These are phyloP conservation scores for Isabelozyma gotoi DNA, from an alignment of 805 yeast species.

Conservation along the genomic window DNA sequence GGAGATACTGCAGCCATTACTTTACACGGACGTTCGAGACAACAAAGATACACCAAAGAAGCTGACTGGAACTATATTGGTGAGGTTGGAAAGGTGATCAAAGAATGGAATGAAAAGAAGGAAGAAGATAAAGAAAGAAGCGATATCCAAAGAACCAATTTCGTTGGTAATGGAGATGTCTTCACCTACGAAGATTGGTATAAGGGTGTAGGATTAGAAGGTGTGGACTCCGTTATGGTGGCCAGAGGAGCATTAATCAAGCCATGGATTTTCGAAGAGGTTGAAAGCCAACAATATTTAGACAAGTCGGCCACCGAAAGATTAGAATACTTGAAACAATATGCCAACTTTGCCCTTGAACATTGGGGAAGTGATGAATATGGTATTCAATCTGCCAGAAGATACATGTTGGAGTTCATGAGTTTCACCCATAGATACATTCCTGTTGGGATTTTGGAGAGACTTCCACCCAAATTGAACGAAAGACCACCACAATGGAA, in stretches of 20 bases:
- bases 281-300: conserved; percentile 82
- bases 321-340: conserved; percentile 67
- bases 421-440: conserved; percentile 93
- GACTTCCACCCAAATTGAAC: conserved; percentile 83
- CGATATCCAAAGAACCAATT: conserved; percentile 67
- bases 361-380: conserved; percentile 99
- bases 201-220: conserved; percentile 58
- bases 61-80: conserved; percentile 93
- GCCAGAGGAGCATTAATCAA: conserved; percentile 97
- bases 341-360: conserved; percentile 78
- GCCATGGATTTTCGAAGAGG: conserved; percentile 98
- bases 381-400: conserved; percentile 83
- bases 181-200: conserved; percentile 89
- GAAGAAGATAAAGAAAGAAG: conserved; percentile 58
- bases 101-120: conserved; percentile 54
- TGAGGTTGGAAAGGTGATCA: conserved; percentile 67
- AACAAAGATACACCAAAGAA: conserved; percentile 86
- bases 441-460: conserved; percentile 90
- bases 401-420: conserved; percentile 91
- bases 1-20: conserved; percentile 89
- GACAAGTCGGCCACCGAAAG: conserved; percentile 92
- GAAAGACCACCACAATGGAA: conserved; percentile 93
- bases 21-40: conserved; percentile 93
- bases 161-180: conserved; percentile 94
- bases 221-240: conserved; percentile 92